Percentiles rank a stretch among this genome's conserved stretches.
Conservation (phyloP, 306 rosid genomes). For the Rosa persica region DNA sequence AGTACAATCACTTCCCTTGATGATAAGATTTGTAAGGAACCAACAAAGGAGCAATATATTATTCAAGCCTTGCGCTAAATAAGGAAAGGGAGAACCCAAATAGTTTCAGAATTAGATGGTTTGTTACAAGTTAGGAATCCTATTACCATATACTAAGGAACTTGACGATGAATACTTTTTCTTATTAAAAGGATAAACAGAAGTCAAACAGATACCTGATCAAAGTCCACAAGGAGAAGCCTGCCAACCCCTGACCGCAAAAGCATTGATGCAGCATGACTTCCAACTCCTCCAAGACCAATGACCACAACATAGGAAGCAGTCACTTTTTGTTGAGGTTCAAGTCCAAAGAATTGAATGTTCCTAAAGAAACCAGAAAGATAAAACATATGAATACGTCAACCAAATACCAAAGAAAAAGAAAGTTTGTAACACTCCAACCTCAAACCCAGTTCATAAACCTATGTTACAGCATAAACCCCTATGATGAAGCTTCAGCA, state of each 20-base stretch:
- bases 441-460: constrained; percentile 4
- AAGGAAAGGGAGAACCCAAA: neutral
- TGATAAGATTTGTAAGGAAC: neutral
- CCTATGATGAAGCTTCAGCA: neutral
- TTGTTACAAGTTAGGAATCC: neutral
- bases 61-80: neutral
- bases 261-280: constrained; percentile 96
- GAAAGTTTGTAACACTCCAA: neutral
- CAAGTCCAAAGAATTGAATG: constrained; percentile 80
- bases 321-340: constrained; percentile 77
- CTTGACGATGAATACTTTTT: neutral
- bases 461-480: neutral
- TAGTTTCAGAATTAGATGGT: neutral
- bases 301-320: constrained; percentile 87
- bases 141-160: neutral
- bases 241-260: constrained; percentile 88
- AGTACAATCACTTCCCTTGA: neutral
- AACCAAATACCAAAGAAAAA: neutral
- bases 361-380: constrained; percentile 55
- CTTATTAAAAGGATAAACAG: constrained; percentile 7
- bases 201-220: constrained; percentile 63
- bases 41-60: neutral
- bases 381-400: neutral
- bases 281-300: constrained; percentile 99
- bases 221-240: constrained; percentile 96